Evolutionary conservation across 805 yeast genomes (phyloP).

Genomic region (Barnettozyma vustinii): DNA sequence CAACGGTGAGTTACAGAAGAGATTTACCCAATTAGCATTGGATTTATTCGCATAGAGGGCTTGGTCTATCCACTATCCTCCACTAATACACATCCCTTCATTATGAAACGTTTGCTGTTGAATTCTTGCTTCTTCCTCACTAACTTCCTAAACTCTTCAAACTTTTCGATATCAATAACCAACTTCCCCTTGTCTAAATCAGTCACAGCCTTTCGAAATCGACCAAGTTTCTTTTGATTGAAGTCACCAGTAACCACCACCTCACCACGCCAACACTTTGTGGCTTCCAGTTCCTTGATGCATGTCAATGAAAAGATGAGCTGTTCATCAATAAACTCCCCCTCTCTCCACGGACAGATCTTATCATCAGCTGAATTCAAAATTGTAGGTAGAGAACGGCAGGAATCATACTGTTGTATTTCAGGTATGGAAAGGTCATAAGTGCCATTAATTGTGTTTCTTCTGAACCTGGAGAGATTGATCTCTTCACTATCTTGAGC

Average conservation of each 20-base stretch:
- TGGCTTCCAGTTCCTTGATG: slow-evolving; percentile 6
- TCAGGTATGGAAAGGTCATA: background rate
- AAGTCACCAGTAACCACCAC: slow-evolving; percentile 4
- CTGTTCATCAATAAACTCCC: slow-evolving; percentile 6
- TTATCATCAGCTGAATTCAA: background rate
- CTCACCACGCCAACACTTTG: slow-evolving; percentile 4
- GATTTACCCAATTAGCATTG: background rate
- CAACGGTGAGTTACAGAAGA: background rate
- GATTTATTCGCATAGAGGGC: background rate
- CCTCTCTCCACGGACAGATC: background rate
- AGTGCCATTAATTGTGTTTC: slow-evolving; percentile 4
- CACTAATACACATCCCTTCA: background rate
- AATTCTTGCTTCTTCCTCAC: background rate
- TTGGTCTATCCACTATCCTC: background rate
- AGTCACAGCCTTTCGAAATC: background rate
- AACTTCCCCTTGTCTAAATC: background rate
- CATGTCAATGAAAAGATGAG: slow-evolving; percentile 9
- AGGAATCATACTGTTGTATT: background rate
- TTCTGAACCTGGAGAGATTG: slow-evolving; percentile 1
- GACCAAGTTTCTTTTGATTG: background rate
- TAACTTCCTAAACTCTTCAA: slow-evolving; percentile 2
- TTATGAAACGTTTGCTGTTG: slow-evolving; percentile 1
- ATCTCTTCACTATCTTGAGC: background rate
- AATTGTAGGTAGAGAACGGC: background rate
- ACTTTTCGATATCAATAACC: slow-evolving; percentile 1